Percentiles rank a stretch among this genome's conserved stretches.
These are phyloP conservation scores for Metschnikowia koreensis DNA, from an alignment of 805 yeast species.

Conservation along the genomic window DNA sequence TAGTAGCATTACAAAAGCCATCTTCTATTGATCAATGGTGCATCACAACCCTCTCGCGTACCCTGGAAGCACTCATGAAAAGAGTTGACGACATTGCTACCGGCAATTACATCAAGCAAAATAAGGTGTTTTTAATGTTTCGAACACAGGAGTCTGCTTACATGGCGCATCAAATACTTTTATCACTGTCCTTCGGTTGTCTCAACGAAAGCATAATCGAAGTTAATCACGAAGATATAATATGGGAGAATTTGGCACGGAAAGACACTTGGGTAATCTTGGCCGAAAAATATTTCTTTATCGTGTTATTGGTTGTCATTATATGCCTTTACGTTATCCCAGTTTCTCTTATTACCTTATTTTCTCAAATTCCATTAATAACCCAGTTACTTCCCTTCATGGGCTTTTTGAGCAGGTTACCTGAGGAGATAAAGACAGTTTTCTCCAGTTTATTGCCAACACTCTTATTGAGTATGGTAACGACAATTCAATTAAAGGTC, in stretches of 20 bases:
- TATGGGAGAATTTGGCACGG: constrained; percentile 63
- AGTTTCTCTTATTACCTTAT: constrained; percentile 72
- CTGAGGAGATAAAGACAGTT: constrained; percentile 50
- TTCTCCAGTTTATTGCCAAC: constrained; percentile 69
- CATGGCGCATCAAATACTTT: constrained; percentile 58
- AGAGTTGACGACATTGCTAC: constrained; percentile 13
- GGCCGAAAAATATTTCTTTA: constrained; percentile 42
- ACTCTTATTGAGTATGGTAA: constrained; percentile 57
- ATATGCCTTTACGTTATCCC: constrained; percentile 74
- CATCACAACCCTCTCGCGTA: constrained; percentile 17
- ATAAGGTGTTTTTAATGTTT: constrained; percentile 64
- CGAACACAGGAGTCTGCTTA: constrained; percentile 55
- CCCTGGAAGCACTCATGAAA: constrained; percentile 8
- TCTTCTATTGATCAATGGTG: constrained; percentile 30
- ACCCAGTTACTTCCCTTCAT: constrained; percentile 60
- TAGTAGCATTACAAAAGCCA: constrained; percentile 22
- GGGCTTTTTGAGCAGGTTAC: constrained; percentile 52
- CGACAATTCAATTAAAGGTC: constrained; percentile 58
- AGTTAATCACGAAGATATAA: constrained; percentile 62
- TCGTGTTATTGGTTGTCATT: constrained; percentile 41
- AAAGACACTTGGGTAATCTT: constrained; percentile 35
- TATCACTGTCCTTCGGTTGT: constrained; percentile 40
- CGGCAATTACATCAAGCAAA: constrained; percentile 24
- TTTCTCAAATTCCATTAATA: constrained; percentile 71
- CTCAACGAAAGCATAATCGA: constrained; percentile 48